phyloP scores from a whole-genome alignment of 371 early-diverging fungal species.

The Mortierella sp. region DNA sequence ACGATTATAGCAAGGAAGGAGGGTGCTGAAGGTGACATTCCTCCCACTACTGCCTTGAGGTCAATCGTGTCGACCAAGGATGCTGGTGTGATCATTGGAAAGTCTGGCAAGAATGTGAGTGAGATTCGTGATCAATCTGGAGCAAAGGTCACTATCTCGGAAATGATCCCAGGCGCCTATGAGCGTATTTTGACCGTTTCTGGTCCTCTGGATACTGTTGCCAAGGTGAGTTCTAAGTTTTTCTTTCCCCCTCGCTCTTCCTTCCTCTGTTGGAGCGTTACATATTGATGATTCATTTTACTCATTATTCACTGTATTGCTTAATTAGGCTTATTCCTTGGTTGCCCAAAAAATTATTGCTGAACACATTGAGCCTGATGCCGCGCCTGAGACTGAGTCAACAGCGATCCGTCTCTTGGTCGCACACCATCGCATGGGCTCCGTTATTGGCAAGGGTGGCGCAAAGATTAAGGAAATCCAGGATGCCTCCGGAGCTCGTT shows the following conservation, averaged over 20 bases:
- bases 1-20: constrained; percentile 26
- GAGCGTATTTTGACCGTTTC: constrained; percentile 83
- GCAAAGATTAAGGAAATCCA: constrained; percentile 88
- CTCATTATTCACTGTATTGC: background rate
- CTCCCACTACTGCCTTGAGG: constrained; percentile 66
- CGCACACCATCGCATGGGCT: constrained; percentile 85
- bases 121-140: constrained; percentile 82
- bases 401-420: constrained; percentile 80
- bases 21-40: constrained; percentile 43
- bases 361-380: constrained; percentile 61
- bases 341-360: constrained; percentile 77
- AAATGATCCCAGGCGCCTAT: constrained; percentile 78
- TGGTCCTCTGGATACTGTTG: constrained; percentile 80
- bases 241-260: background rate
- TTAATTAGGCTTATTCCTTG: constrained; percentile 74
- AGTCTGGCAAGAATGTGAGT: constrained; percentile 83
- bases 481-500: constrained; percentile 84
- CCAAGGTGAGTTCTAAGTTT: constrained; percentile 64
- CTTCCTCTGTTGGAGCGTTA: background rate
- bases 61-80: constrained; percentile 86
- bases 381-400: constrained; percentile 58
- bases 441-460: constrained; percentile 93
- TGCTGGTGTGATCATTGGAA: constrained; percentile 89
- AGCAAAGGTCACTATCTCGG: constrained; percentile 85
- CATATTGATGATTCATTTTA: constrained; percentile 29